Base-by-base conservation (phyloP, 1,139 yeast genomes). In the Arxiozyma telluris region DNA sequence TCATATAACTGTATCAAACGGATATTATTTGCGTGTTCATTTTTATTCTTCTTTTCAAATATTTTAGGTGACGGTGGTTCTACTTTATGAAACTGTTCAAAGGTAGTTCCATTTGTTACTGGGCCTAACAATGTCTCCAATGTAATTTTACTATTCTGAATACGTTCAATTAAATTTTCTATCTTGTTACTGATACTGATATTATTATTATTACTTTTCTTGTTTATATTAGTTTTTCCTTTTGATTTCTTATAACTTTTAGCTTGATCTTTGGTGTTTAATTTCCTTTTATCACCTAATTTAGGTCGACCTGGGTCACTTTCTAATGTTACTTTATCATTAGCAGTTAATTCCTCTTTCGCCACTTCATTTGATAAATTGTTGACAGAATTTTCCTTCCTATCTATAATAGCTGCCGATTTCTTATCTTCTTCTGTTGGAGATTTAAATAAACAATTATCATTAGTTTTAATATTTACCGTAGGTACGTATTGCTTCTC, bases 41-140 rank as follows among this genome's bases (percentile, higher is more conserved):
- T 34, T 34, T 34, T 34, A 34, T 34, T 34, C n/a, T 34, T n/a
- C 4, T 34, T 34, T 22, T 34, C 23, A n/a, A 46, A 46, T 22
- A 15, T 34, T 7, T n/a, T 46, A 3, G 49, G 49, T n/a, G 49
- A 46, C 11, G 49, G 49, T 21, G 49, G 49, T 21, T 41, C 39
- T 34, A 46, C 22, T 22, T 46, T 22, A 21, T 46, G 49, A 38
- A 49, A 38, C 23, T 22, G 25, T 18, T 47, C 54, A 39, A 48
- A 45, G 5, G 46, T 27, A 6, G 22, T 30, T 7, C 25, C 44
- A 22, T 41, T 42, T 12, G 43, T 4, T 20, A 6, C 22, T 22
- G n/a, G 18, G 0, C 55, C 55, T 44, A 53, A 30, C 30, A 53
- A 41, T 8, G 53, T 50, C 38, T 50, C 46, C 12, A 53, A 12